Evolutionary conservation across 1,139 yeast species (phyloP).

Genomic region (Candida anutae): DNA sequence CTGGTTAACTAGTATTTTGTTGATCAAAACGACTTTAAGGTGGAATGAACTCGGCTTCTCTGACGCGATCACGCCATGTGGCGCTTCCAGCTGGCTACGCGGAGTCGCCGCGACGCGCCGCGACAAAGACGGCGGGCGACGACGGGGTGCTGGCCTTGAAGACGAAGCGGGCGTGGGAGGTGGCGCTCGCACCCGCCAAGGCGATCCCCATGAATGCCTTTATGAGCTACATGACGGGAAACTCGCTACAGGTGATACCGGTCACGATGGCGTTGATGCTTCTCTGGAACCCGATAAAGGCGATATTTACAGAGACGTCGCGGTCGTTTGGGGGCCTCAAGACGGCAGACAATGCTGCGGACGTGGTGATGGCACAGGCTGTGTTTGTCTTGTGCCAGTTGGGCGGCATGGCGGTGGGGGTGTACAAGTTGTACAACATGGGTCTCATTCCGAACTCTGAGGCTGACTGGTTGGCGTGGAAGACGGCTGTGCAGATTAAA

Average conservation of each 20-base stretch:
- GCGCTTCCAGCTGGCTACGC: too few species aligned
- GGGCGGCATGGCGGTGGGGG: conserved; percentile 63
- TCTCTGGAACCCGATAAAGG: conserved; percentile 68
- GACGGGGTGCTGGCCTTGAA: conserved; percentile 32
- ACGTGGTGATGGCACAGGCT: conserved; percentile 32
- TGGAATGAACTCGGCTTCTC: too few species aligned
- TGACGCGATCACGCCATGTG: too few species aligned
- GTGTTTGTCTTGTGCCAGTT: conserved; percentile 52
- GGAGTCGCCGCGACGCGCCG: too few species aligned
- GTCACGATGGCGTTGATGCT: conserved; percentile 86
- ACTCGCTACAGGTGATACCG: conserved; percentile 81
- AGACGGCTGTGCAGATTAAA: conserved; percentile 28
- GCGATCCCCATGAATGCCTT: conserved; percentile 79
- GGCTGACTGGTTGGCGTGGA: conserved; percentile 94
- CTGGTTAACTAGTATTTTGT: too few species aligned
- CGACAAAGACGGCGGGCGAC: too few species aligned
- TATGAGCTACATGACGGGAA: conserved; percentile 94
- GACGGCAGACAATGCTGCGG: conserved; percentile 29
- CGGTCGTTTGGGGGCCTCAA: conserved; percentile 30
- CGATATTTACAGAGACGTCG: conserved; percentile 52
- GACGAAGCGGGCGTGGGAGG: conserved; percentile 74
- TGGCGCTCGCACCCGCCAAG: conserved; percentile 79
- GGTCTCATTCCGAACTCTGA: conserved; percentile 82
- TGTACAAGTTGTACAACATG: conserved; percentile 81
- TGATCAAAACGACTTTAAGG: too few species aligned